Base-by-base conservation (phyloP, 208 protist genomes). In the Acanthamoeba castellanii region DNA sequence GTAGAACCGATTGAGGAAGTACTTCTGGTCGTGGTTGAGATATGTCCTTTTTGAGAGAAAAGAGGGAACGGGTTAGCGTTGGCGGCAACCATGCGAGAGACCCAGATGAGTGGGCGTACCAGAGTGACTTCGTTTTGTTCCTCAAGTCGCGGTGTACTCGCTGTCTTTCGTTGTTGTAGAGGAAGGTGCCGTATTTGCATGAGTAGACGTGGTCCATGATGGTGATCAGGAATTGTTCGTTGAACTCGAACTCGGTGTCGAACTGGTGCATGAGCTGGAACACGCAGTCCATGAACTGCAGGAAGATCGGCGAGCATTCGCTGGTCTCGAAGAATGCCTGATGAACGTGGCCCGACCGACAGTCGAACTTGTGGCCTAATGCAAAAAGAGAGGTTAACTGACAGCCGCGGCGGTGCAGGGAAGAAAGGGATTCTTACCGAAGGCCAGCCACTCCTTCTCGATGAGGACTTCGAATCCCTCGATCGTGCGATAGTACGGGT, bases 391-490 rank as follows among this genome's bases (percentile, higher is more conserved):
- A 45, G 11, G n/a, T 88, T 88, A 61, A 64, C 7, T 1, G 45
- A 37, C 34, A 22, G 45, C 32, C 25, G 32, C 72, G 72, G 20
- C 37, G 37, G 85, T 72, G 76, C n/a, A 64, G 87, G 9, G 70
- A 34, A 34, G 22, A 20, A 93, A 42, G 30, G 45, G 37, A 55
- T 9, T 47, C 30, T 42, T 87, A 94, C 99, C 99, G 96, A 99
- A 99, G 11, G 95, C 74, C 14, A 99, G 76, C 98, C 98, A 99
- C 27, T 99, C 99, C 95, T 99, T 99, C 76, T 99, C 98, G 42
- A 99, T 97, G 6, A 99, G 94, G 0, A 97, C 95, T 11, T 93
- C 47, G 64, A 98, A 98, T 1, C 97, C 97, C 37, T 96, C 87
- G 18, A 97, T 94, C 1, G 96, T 98, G n/a, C 99, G 95, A 95